Evolutionary conservation across 2,329 filamentous ascomycete species (phyloP).

Genomic region (Ophiostoma fasciatum): DNA sequence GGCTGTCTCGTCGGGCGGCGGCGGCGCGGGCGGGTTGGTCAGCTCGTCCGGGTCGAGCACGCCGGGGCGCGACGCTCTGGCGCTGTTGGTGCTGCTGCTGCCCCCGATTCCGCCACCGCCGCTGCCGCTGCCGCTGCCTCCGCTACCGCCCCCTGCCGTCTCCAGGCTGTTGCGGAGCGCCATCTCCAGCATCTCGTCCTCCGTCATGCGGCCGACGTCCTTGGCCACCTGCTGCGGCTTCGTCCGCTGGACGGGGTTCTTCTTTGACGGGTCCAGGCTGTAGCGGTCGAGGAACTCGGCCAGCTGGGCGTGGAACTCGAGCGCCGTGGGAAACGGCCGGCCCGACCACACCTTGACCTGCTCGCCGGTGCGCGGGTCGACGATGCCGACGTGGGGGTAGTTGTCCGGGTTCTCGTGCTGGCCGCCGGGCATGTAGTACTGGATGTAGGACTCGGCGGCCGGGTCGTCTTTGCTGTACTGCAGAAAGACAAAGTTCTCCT

Average conservation of each 20-base stretch:
- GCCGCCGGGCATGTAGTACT: constrained; percentile 68
- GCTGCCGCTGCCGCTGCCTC: neutral
- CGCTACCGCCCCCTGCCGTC: constrained; percentile 18
- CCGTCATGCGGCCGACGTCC: constrained; percentile 78
- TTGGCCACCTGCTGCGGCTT: constrained; percentile 49
- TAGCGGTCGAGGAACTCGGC: constrained; percentile 96
- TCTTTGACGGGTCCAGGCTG: constrained; percentile 72
- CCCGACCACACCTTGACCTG: constrained; percentile 96
- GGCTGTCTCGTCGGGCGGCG: constrained; percentile 28
- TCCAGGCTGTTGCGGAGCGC: constrained; percentile 79
- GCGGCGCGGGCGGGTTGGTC: constrained; percentile 39
- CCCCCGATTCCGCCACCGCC: neutral
- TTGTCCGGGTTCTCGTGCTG: constrained; percentile 68
- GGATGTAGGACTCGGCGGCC: constrained; percentile 64
- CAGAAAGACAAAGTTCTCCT: constrained; percentile 89
- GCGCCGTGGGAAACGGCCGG: constrained; percentile 51
- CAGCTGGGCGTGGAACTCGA: constrained; percentile 80
- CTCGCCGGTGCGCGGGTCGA: constrained; percentile 90
- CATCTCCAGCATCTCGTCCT: constrained; percentile 94
- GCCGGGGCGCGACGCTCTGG: constrained; percentile 29
- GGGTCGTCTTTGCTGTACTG: constrained; percentile 83
- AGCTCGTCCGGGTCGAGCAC: constrained; percentile 75
- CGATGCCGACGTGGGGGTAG: constrained; percentile 89
- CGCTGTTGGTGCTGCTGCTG: constrained; percentile 17
- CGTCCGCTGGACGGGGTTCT: constrained; percentile 80